Evolutionary conservation across 2,329 filamentous ascomycete species (phyloP).

Genomic region (Calonectria pseudoturangicola): DNA sequence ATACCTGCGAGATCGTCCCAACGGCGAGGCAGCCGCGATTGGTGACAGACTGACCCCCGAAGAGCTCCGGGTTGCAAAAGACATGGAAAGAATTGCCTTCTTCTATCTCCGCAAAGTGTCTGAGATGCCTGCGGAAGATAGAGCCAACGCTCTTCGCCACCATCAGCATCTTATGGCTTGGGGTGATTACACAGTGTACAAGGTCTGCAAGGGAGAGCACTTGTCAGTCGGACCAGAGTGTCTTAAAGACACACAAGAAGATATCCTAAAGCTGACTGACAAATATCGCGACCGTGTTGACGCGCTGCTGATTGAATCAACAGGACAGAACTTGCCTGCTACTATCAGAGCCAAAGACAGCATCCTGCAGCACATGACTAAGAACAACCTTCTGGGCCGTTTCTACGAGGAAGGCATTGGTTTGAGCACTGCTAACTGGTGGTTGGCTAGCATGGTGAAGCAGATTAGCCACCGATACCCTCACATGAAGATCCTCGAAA

Average conservation of each 20-base stretch:
- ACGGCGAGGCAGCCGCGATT: conserved; percentile 2
- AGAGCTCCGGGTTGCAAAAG: neutral
- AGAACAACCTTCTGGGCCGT: neutral
- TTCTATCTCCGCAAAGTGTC: conserved; percentile 3
- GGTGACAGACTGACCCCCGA: neutral
- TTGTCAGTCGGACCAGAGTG: neutral
- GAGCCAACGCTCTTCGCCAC: neutral
- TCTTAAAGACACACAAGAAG: neutral
- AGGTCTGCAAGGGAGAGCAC: conserved; percentile 1
- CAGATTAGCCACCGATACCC: conserved; percentile 19
- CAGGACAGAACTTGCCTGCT: neutral
- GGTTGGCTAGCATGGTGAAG: neutral
- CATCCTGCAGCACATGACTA: neutral
- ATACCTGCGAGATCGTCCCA: conserved; percentile 3
- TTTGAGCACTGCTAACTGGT: neutral
- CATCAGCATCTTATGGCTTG: neutral
- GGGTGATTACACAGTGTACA: neutral
- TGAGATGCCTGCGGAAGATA: neutral
- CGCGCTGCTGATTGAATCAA: neutral
- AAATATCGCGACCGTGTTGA: neutral
- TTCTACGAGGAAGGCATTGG: neutral
- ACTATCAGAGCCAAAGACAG: neutral
- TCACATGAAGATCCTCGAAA: conserved; percentile 28
- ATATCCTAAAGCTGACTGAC: neutral
- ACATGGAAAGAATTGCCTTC: conserved; percentile 2